Percentiles rank a stretch among this genome's conserved stretches.
These are phyloP conservation scores for Colletotrichum gloeosporioides DNA, from an alignment of 2,329 filamentous ascomycete genomes.

Conservation along the genomic window DNA sequence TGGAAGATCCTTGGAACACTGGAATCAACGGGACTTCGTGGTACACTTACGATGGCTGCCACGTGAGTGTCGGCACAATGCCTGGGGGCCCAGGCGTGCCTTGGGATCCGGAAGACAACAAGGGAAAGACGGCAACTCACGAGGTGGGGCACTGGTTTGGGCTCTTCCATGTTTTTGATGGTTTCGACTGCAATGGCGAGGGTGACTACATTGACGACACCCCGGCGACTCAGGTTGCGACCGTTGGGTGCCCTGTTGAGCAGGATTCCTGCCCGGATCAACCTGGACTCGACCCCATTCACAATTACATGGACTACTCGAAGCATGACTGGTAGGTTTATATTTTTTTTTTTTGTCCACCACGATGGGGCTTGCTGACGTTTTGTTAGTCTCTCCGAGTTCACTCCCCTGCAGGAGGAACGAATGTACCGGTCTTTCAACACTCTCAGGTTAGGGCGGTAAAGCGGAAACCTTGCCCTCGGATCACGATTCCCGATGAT, in stretches of 20 bases:
- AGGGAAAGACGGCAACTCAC: constrained; percentile 31
- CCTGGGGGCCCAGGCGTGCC: constrained; percentile 14
- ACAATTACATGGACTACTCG: constrained; percentile 34
- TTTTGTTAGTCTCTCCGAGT: neutral
- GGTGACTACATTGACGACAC: constrained; percentile 42
- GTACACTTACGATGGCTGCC: constrained; percentile 21
- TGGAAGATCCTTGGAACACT: constrained; percentile 18
- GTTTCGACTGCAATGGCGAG: constrained; percentile 31
- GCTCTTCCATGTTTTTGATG: constrained; percentile 47
- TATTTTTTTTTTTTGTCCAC: accelerated
- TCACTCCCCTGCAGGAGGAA: constrained; percentile 8
- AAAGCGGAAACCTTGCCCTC: neutral
- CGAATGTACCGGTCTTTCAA: constrained; percentile 10
- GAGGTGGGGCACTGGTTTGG: constrained; percentile 51
- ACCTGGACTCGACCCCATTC: constrained; percentile 29
- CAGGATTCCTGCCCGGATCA: constrained; percentile 32
- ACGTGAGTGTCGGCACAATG: constrained; percentile 22
- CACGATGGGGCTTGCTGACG: neutral
- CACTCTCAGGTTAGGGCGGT: neutral
- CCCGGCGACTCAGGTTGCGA: constrained; percentile 26
- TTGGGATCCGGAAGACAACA: constrained; percentile 25
- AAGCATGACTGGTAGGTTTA: constrained; percentile 13
- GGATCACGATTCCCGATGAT: neutral
- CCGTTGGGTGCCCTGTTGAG: constrained; percentile 34
- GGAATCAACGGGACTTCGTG: constrained; percentile 9